phyloP scores from a whole-genome alignment of 495 filamentous ascomycete species.

The Rostrohypoxylon terebratum region DNA sequence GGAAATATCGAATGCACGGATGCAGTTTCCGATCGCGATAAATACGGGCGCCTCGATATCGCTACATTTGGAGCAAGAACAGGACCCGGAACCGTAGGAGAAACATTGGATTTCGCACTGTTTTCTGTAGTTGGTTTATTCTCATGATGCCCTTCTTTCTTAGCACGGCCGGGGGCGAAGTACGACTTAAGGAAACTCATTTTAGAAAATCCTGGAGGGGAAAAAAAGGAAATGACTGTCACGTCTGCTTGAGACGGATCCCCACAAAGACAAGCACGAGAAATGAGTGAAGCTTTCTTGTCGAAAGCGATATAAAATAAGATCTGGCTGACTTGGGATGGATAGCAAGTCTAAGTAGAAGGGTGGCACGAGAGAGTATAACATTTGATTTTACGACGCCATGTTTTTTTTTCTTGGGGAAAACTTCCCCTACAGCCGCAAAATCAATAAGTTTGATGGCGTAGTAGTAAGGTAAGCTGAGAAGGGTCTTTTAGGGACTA shows the following conservation, averaged over 20 bases:
- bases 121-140: conserved; percentile 22
- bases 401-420: conserved; percentile 15
- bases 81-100: background rate
- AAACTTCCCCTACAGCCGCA: conserved; percentile 19
- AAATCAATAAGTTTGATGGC: conserved; percentile 30
- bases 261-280: conserved; percentile 1
- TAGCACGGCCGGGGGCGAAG: conserved; percentile 44
- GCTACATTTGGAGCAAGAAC: conserved; percentile 18
- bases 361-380: conserved; percentile 27
- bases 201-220: conserved; percentile 6
- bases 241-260: conserved; percentile 24
- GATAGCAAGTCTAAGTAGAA: background rate
- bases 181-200: conserved; percentile 52
- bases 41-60: conserved; percentile 21
- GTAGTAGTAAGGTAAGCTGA: conserved; percentile 21
- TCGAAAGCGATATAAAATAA: background rate
- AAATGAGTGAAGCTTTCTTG: background rate
- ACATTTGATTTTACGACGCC: conserved; percentile 30
- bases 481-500: conserved; percentile 9
- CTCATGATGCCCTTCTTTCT: conserved; percentile 24
- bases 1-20: conserved; percentile 31
- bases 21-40: conserved; percentile 30
- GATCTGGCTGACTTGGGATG: background rate
- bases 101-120: background rate
- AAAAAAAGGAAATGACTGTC: conserved; percentile 25